Evolutionary conservation across 1,284 basidiomycete genomes (phyloP), one percentile per base, ranked within the genome.

Genomic region (Tremellales sp.): DNA sequence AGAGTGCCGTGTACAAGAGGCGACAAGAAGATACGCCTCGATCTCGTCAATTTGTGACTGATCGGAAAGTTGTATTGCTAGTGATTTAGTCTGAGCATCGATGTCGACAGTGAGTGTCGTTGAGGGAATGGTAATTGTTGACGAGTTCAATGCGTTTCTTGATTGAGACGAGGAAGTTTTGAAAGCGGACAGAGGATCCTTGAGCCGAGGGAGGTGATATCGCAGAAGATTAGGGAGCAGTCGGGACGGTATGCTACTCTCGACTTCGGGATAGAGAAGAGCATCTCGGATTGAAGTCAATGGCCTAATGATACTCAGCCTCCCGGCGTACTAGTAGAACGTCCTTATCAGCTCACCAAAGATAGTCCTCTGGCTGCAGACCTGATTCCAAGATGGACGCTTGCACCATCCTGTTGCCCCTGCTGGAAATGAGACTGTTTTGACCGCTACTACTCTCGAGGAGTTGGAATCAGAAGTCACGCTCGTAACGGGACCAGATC

Each of bases 241-340:
- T 18, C 55, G 33, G 16, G 56, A 47, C 7, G 61, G 48, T 28
- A 54, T 54, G 33, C 35, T 45, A 25, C 36, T 53, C 5, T 48
- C 48, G 14, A 47, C 35, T 25, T 57, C 48, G 12, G 67, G 58
- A 10, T 56, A 52, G 12, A 58, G 57, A 9, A 70, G 55, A 6
- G 61, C 57, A 51, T 70, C 61, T 28, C 66, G 57, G 18, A 70
- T 53, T 7, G 57, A 61, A 2, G 61, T 61, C 21, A 70, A 47
- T 3, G 67, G 67, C 42, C 67, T 70, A 40, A 1, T 27, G 4
- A 13, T 1, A 5, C 43, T 54, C 3, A 50, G 43, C 40, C 18
- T 31, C 16, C 26, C 18, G n/a, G n/a, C 21, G 18, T 14, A 26
- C 3, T 10, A 24, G 40, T 22, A 22, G 32, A 4, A 16, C 14